Evolutionary conservation across 2,329 filamentous ascomycete species (phyloP), one percentile per base, ranked within the genome.

Genomic region (Simplicillium sp.): DNA sequence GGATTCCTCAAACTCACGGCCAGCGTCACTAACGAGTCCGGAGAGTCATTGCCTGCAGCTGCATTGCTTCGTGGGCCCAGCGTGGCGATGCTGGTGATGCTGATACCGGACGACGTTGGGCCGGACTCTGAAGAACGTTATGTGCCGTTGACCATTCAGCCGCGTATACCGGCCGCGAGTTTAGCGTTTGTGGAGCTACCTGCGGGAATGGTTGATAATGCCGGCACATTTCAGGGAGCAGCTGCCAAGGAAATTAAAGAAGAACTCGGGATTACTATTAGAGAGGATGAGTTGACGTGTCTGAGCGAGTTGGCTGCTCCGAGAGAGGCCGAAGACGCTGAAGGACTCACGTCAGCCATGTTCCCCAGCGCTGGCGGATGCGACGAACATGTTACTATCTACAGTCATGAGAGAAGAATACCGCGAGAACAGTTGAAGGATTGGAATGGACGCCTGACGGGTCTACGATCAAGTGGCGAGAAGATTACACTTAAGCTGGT

Each of bases 401-500:
- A 75, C 50, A 66, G 73, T 48, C 65, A 74, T 48, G 73, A 80
- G 59, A 64, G 67, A 37, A 61, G 66, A 17, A 63, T 81, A 4
- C 61, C 67, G 7, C 61, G 74, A 28, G 55, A 50, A 1, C 65
- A 71, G 53, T 55, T 82, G 39, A 54, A 59, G 12, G 68, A 74
- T 41, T 80, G 73, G 75, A 68, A 64, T 29, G 77, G 76, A 2
- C 68, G 68, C 39, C 54, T 79, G 38, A 80, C 76, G 16, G 77
- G 77, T 0, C 50, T 80, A 50, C 62, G 76, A 38, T 67, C 71
- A 6, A 52, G 77, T 8, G 76, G 76, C 2, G 77, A 82, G 61
- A 78, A 67, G 60, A 81, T 81, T 46, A 77, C 74, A 11, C 57
- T 81, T 42, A 77, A 74, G 57, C 53, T 81, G 20, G 71, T 81